Evolutionary conservation across 1,284 basidiomycete genomes (phyloP), one percentile per base, ranked within the genome.

Genomic region (Rhodotorula sp.): DNA sequence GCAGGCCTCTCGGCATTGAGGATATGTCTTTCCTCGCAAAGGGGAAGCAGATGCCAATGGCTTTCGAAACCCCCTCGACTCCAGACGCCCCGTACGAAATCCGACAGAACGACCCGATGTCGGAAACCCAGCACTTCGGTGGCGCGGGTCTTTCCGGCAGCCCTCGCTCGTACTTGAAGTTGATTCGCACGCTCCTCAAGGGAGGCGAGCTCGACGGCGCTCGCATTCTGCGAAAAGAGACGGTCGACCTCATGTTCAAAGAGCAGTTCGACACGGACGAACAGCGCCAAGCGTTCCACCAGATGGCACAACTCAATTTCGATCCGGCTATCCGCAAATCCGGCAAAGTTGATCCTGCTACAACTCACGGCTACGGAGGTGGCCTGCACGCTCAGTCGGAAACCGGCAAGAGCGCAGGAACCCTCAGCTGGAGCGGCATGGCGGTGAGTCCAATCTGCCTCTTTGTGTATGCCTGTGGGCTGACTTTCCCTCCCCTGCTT

Each of bases 1-100:
- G 29, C 58, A 75, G 71, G 6, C 74, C 74, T 1, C 74, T 75
- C 60, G 69, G 65, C 14, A 75, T 75, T 49, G 39, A 29, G 20
- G 74, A 73, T 54, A 63, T 71, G 12, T 67, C 69, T 0, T 73
- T 54, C 60, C 16, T 16, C 20, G 23, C 48, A 18, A 52, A 52
- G 5, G 34, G 57, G 18, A 14, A 39, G 26, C 67, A 68, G 46
- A 68, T 68, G 48, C 18, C 46, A 26, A 68, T 68, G 57, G 56
- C 56, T 29, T 46, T 54, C 39, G 64, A 23, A 10, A 21, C 49
- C 18, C 15, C 48, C 10, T 18, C 34, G 2, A 26, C 23, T 5
- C 12, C 49, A 4, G 26, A 51, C 21, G n/a, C 23, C 2, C 47
- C 34, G 3, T 54, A 51, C 61, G 29, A 26, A 47, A 5, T 63